Evolutionary conservation across 441 rosid genomes (phyloP).

Genomic region (Flueggea neowawraea): DNA sequence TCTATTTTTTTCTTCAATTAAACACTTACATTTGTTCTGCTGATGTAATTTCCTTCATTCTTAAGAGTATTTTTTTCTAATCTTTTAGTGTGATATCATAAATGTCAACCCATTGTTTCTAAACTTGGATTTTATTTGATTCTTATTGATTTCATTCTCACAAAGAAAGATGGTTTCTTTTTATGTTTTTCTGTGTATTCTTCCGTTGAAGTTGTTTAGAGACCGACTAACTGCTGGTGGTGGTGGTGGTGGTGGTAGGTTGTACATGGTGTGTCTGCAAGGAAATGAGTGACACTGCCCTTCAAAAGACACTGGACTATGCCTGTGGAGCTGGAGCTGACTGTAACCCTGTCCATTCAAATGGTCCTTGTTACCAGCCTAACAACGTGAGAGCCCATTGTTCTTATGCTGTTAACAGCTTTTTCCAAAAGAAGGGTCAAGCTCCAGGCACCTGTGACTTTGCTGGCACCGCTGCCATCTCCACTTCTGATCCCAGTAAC

Average conservation of each 20-base stretch:
- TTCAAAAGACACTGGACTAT: slow-evolving; percentile 79
- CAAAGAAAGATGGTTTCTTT: not conserved
- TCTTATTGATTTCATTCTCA: no score
- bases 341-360: slow-evolving; percentile 51
- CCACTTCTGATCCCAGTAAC: slow-evolving; percentile 74
- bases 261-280: slow-evolving; percentile 84
- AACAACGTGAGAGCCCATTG: slow-evolving; percentile 80
- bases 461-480: slow-evolving; percentile 50
- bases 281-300: slow-evolving; percentile 38
- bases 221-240: not conserved
- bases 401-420: slow-evolving; percentile 89
- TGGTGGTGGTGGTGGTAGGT: slow-evolving; percentile 1
- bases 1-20: not conserved
- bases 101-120: no score
- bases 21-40: not conserved
- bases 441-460: slow-evolving; percentile 64
- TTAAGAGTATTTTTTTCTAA: no score
- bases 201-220: no score
- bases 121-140: no score
- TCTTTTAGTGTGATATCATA: no score
- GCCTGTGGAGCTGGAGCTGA: slow-evolving; percentile 99
- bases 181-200: not conserved
- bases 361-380: slow-evolving; percentile 74
- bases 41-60: no score
- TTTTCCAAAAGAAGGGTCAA: slow-evolving; percentile 73